A percentile compares a stretch with the other conserved stretches of the same genome.
Conservation (phyloP, 495 filamentous ascomycete species). For the Entonaema liquescens region DNA sequence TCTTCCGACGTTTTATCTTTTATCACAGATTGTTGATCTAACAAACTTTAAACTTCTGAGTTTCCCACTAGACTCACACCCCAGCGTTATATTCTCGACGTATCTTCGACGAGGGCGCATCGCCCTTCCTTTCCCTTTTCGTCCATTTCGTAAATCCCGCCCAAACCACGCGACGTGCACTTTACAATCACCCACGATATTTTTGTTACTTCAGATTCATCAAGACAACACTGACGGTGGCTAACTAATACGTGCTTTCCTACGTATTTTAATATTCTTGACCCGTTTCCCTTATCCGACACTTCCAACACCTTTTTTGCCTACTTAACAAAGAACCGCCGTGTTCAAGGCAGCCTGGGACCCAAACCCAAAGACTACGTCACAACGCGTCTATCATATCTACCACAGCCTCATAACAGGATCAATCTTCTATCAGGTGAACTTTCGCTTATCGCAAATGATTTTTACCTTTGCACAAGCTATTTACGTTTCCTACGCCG, state of each 20-base stretch:
- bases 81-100: background rate
- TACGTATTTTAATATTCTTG: background rate
- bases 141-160: background rate
- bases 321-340: background rate
- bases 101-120: background rate
- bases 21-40: background rate
- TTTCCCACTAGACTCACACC: background rate
- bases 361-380: background rate
- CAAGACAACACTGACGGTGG: background rate
- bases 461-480: background rate
- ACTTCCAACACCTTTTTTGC: background rate
- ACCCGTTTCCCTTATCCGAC: background rate
- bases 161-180: conserved; percentile 7
- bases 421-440: background rate
- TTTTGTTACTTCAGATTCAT: background rate
- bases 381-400: background rate
- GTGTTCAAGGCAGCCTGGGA: background rate
- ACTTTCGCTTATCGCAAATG: conserved; percentile 25
- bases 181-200: background rate
- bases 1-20: conserved; percentile 2
- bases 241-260: background rate
- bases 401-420: background rate
- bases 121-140: background rate
- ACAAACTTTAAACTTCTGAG: background rate
- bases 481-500: background rate